Evolutionary conservation across 225 moss, liverwort and hornwort genomes (phyloP), one percentile per base, ranked within the genome.

Genomic region (Polytrichum formosum): DNA sequence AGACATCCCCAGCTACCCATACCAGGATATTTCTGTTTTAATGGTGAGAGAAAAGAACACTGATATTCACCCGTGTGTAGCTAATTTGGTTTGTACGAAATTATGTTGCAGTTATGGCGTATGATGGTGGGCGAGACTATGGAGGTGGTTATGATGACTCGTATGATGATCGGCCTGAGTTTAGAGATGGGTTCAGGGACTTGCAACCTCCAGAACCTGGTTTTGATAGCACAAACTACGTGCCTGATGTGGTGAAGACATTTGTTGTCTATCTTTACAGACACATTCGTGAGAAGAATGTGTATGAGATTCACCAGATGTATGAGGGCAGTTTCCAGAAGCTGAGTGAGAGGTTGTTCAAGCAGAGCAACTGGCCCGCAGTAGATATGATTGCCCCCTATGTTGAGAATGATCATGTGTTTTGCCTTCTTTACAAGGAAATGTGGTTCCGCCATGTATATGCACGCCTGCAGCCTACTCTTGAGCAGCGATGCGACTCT

Each of bases 381-480:
- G 94, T 98, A 29, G 97, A 98, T 53, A 77, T 82, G 73, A 92
- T 98, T 71, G 92, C 97, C 4, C 94, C 86, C 1, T 91, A 89
- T 66, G 94, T 98, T 54, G 97, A 98, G 33, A 94, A 98, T 72
- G 97, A 98, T 69, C 97, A 98, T 74, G 97, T 98, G 19, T 98
- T 98, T 84, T 92, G 97, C 73, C 70, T 98, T 35, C 71, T 98
- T 9, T 98, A 94, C 75, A 94, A 94, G 74, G 97, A 98, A 37
- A 94, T 98, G 97, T 98, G 97, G 97, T 98, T 98, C 60, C 92
- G 97, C 1, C 97, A 98, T 54, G 91, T 93, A 65, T 98, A 98
- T 66, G 97, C 97, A 25, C 91, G 93, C 0, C 81, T 94, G 53
- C 89, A 89, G 61, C 97, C 97, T 18, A 92, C 92, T 19, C 78